These are phyloP conservation scores for Camellia lanceoleosa DNA, from an alignment of 148 eudicot species.

Conservation along the genomic window DNA sequence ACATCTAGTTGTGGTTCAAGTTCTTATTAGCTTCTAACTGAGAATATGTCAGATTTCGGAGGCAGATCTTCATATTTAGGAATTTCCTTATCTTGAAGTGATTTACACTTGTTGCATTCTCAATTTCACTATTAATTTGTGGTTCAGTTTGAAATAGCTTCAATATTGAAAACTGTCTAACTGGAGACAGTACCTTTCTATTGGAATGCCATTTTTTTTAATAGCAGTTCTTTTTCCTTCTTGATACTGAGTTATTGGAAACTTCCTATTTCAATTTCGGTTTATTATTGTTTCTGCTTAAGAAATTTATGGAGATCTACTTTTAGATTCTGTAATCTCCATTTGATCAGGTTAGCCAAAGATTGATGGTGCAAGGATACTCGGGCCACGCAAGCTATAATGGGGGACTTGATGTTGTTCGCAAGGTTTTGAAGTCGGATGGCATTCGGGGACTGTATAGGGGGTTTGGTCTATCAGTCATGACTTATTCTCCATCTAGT, in stretches of 20 bases:
- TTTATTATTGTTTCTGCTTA: not conserved
- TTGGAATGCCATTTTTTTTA: not conserved
- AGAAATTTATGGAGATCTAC: not conserved
- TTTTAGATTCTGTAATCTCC: conserved; percentile 8
- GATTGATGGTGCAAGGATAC: conserved; percentile 99
- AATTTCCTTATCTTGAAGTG: not conserved
- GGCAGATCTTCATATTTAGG: not conserved
- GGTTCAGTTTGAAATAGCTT: conserved; percentile 4
- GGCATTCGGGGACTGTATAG: conserved; percentile 90
- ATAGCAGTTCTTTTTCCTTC: not conserved
- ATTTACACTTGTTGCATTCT: not conserved
- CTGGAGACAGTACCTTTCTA: too few relatives aligned
- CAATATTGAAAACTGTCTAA: not conserved
- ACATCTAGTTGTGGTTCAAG: not conserved
- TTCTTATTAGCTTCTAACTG: not conserved
- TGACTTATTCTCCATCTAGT: conserved; percentile 94
- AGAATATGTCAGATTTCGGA: not conserved
- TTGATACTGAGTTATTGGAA: not conserved
- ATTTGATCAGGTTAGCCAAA: conserved; percentile 77
- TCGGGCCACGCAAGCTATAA: conserved; percentile 86
- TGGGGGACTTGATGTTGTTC: conserved; percentile 93
- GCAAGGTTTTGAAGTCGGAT: conserved; percentile 74
- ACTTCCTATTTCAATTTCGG: not conserved
- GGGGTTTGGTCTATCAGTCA: conserved; percentile 90
- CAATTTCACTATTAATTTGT: not conserved